Base-by-base conservation (phyloP, 2,329 filamentous ascomycete genomes). In the Coleophoma cylindrospora region DNA sequence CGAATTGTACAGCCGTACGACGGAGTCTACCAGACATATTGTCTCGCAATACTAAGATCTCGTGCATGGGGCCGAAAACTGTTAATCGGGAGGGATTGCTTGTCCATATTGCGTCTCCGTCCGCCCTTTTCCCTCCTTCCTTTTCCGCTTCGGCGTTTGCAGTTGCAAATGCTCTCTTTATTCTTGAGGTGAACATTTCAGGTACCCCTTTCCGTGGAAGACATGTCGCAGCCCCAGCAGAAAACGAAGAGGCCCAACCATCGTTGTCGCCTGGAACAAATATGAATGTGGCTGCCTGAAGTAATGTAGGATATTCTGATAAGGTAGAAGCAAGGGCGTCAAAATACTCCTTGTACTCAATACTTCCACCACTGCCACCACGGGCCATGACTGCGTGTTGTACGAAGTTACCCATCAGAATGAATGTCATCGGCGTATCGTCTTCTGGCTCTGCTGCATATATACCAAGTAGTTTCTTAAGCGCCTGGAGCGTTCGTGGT, bases 221-320 rank as follows among this genome's bases (percentile, higher is more conserved):
- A 0, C 85, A 80, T 1, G 81, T 79, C 0, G 86, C 82, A 1
- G 87, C 85, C 4, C 89, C 89, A 2, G 84, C 85, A 1, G 82
- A 83, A 65, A 95, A 96, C 2, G 91, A 80, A 1, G 90, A 95
- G 5, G 86, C 82, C 94, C 94, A 99, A n/a, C 89, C 91, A 66
- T 99, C 94, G 65, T 96, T 95, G 69, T 97, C 92, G 32, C 94
- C 94, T 0, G 94, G 94, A 0, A 97, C 87, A 64, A 99, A 96
- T 33, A 96, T 75, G 66, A 97, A 96, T 0, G 88, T 92, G 5
- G 88, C 86, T 22, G 80, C 79, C 50, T 86, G 85, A 40, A 97
- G 78, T 13, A 99, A 77, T 1, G 80, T 76, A 3, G 90, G 89
- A 63, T 90, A 97, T 58, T 97, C 91, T 8, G 88, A 77, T 6